These are phyloP conservation scores for Adiantum capillusveneris DNA, from an alignment of 75 land plant species.

Conservation along the genomic window DNA sequence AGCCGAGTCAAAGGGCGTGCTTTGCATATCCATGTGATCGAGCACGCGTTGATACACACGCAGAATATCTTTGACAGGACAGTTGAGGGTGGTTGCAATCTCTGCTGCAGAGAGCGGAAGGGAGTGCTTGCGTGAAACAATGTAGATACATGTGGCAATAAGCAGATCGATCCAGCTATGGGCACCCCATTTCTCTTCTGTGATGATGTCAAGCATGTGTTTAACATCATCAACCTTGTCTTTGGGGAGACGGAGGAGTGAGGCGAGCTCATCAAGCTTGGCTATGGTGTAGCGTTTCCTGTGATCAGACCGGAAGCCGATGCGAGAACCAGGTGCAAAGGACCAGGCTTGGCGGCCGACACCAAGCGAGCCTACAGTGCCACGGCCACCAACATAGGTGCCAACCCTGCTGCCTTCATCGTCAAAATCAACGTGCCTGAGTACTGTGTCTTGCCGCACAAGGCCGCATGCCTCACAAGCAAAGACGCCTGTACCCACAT, in stretches of 20 bases:
- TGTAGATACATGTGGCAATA: slow-evolving; percentile 8
- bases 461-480: not conserved
- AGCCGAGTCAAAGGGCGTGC: not conserved
- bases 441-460: not conserved
- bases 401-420: not conserved
- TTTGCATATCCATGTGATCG: slow-evolving; percentile 5
- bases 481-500: not conserved
- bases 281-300: not conserved
- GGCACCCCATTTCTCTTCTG: slow-evolving; percentile 8
- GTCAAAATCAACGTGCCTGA: not conserved
- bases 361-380: not conserved
- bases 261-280: not conserved
- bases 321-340: not conserved
- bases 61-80: slow-evolving; percentile 18
- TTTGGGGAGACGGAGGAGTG: not conserved
- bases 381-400: not conserved
- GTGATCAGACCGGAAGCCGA: not conserved
- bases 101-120: slow-evolving; percentile 6
- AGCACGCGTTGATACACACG: slow-evolving; percentile 23
- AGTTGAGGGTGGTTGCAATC: slow-evolving; percentile 17
- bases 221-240: slow-evolving; percentile 2
- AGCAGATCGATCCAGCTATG: slow-evolving; percentile 7
- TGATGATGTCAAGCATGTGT: slow-evolving; percentile 1
- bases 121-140: slow-evolving; percentile 1
- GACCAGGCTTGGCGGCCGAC: not conserved